A percentile compares a stretch with the other conserved stretches of the same genome.
These are phyloP conservation scores for Cystofilobasidium bisporidii DNA, from an alignment of 768 basidiomycete genomes.

Conservation along the genomic window DNA sequence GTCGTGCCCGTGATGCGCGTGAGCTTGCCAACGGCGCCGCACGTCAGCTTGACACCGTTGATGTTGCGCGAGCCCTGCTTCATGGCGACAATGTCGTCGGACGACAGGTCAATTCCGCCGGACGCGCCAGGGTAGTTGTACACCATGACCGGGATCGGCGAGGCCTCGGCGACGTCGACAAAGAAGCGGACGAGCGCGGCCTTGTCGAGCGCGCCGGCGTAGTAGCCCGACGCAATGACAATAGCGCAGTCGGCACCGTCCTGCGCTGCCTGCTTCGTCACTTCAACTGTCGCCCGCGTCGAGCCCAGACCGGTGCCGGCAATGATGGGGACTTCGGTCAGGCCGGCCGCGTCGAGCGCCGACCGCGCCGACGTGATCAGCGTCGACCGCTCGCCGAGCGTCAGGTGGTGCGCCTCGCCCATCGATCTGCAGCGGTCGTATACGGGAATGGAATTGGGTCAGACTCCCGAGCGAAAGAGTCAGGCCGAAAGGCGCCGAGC, in stretches of 20 bases:
- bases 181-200: constrained; percentile 69
- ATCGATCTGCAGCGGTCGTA: constrained; percentile 48
- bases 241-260: constrained; percentile 53
- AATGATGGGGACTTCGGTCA: constrained; percentile 56
- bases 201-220: constrained; percentile 60
- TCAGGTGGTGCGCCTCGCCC: constrained; percentile 71
- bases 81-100: constrained; percentile 71
- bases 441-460: no score
- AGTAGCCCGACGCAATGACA: constrained; percentile 47
- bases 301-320: constrained; percentile 67
- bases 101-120: constrained; percentile 84
- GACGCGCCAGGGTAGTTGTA: constrained; percentile 75
- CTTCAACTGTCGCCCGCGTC: constrained; percentile 68
- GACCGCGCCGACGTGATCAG: constrained; percentile 60
- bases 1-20: constrained; percentile 46
- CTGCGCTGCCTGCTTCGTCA: constrained; percentile 64
- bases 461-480: no score
- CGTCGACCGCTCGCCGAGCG: constrained; percentile 56
- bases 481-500: no score
- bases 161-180: constrained; percentile 63
- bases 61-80: constrained; percentile 67
- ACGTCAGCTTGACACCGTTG: constrained; percentile 81
- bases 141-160: constrained; percentile 75
- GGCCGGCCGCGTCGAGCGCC: constrained; percentile 59
- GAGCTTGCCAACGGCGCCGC: constrained; percentile 84